Base-by-base conservation (phyloP, 2,329 filamentous ascomycete genomes). In the Alternaria longipes region DNA sequence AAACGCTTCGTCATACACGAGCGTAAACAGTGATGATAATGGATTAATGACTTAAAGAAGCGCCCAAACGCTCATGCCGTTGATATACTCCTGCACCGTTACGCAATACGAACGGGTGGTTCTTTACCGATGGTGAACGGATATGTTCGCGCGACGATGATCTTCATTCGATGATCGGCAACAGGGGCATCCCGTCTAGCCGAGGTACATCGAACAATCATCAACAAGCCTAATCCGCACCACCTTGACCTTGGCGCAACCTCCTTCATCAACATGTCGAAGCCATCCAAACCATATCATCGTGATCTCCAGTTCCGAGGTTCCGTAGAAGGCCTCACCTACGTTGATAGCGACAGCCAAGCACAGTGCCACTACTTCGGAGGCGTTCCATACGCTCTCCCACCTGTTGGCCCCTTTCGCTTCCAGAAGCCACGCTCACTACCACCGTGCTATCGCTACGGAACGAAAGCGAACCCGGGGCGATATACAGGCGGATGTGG, bases 311-410 rank as follows among this genome's bases (percentile, higher is more conserved):
- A 79, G 8, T 74, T 80, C 20, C 79, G 83, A 14, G 85, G 85
- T 49, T 81, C 80, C 60, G 76, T 86, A 26, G 78, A 84, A 73
- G 85, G 85, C 22, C 68, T 81, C 3, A 84, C 82, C 0, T 76
- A 86, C 54, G 71, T 78, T 11, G 68, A 76, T 18, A 67, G 67
- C 24, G 62, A 69, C 11, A 70, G 71, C 12, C 66, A 70, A 18
- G 74, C 78, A 6, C 73, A 83, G 2, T 82, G 82, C 56, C 82
- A 83, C 60, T 87, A 83, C 69, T 86, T 86, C 55, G 85, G 85
- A 20, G 84, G 84, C 6, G 73, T 88, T 1, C 85, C 85, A 0
- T 88, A 86, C 62, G 86, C 83, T 1, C 74, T 86, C 1, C 83
- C 85, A 14, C 84, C 85, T 0, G 61, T 78, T 24, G 80, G 80